A percentile compares a stretch with the other conserved stretches of the same genome.
phyloP scores from a whole-genome alignment of 208 protist species.

The Leishmania lainsoni region DNA sequence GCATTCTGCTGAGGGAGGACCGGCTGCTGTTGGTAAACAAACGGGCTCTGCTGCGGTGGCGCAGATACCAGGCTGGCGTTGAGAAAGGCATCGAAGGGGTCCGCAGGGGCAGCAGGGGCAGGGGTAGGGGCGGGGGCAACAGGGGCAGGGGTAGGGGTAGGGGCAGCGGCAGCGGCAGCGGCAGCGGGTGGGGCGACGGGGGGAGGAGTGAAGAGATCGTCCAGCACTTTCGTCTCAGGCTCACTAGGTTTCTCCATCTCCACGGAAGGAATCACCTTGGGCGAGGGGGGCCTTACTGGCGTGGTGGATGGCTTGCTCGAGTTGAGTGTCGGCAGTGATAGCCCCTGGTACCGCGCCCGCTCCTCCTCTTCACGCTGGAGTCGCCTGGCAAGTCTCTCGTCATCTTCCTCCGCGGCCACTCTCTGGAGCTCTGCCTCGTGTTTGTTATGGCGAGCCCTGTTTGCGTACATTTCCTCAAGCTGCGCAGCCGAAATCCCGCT shows the following conservation, averaged over 20 bases:
- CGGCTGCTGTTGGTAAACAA: constrained; percentile 11
- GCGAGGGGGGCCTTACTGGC: neutral
- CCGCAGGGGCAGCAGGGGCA: constrained; percentile 23
- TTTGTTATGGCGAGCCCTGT: constrained; percentile 35
- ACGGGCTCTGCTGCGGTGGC: constrained; percentile 12
- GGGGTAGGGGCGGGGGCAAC: neutral
- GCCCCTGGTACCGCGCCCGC: constrained; percentile 40
- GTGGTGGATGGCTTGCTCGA: constrained; percentile 27
- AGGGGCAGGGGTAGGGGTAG: neutral
- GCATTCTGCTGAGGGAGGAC: constrained; percentile 16
- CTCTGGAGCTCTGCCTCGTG: constrained; percentile 26
- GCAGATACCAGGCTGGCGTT: constrained; percentile 24
- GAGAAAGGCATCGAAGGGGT: constrained; percentile 71
- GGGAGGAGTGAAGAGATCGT: constrained; percentile 75
- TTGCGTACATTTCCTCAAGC: constrained; percentile 76
- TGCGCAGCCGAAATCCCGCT: constrained; percentile 62
- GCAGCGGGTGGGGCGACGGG: constrained; percentile 17
- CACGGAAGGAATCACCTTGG: neutral
- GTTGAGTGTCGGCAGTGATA: constrained; percentile 38
- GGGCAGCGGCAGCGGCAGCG: neutral
- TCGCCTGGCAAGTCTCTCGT: constrained; percentile 70
- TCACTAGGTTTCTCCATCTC: constrained; percentile 38
- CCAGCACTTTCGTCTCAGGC: constrained; percentile 45
- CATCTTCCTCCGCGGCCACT: constrained; percentile 34
- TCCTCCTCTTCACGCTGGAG: constrained; percentile 83